Percentiles rank a stretch among this genome's conserved stretches.
phyloP scores from a whole-genome alignment of 345 rosid species.

The Luvunga scandens region DNA sequence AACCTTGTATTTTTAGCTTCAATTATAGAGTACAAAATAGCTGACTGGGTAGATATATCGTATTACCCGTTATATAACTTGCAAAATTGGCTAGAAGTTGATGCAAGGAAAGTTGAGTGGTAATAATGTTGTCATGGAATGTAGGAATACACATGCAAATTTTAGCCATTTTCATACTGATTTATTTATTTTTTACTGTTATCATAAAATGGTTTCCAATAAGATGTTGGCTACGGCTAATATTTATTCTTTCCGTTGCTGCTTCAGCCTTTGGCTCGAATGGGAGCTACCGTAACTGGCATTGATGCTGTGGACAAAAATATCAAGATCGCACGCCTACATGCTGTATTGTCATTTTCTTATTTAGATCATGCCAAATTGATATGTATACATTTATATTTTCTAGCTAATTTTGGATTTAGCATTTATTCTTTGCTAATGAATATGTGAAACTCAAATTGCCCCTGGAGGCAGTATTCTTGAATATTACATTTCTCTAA shows the following conservation, averaged over 20 bases:
- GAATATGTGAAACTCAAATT: not conserved
- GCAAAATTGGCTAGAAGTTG: not conserved
- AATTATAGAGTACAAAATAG: not conserved
- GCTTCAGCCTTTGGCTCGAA: constrained; percentile 88
- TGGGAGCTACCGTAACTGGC: constrained; percentile 96
- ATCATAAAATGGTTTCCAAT: not conserved
- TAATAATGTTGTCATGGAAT: not conserved
- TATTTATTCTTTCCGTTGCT: constrained; percentile 16
- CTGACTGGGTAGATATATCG: not conserved
- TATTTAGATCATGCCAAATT: not conserved
- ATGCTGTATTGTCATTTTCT: constrained; percentile 62
- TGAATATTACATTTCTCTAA: not conserved
- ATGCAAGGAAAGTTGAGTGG: not conserved
- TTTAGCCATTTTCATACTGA: not conserved
- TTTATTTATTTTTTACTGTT: not conserved
- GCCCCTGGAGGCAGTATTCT: not conserved
- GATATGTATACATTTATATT: not conserved
- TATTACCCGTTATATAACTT: not conserved
- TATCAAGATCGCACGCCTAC: constrained; percentile 83
- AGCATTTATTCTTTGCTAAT: not conserved
- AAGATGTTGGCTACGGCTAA: not conserved
- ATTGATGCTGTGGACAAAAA: constrained; percentile 93
- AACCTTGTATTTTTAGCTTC: not conserved
- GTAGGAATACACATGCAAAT: not conserved
- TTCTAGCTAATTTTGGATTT: not conserved